Percentiles rank a stretch among this genome's conserved stretches.
Evolutionary conservation across 768 basidiomycete species (phyloP).

Genomic region (Mycena haematopus): DNA sequence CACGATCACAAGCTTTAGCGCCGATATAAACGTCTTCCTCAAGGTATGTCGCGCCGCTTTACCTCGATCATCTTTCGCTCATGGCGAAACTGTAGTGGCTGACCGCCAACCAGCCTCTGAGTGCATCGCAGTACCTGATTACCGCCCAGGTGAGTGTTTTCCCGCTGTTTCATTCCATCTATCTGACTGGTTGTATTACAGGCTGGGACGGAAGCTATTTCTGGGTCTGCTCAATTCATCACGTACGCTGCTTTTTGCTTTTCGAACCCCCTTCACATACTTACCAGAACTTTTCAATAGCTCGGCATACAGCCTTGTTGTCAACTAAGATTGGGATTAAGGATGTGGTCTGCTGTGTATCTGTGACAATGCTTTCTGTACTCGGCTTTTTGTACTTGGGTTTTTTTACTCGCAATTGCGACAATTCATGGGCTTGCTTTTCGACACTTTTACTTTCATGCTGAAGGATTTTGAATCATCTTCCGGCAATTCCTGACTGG

Average conservation of each 20-base stretch:
- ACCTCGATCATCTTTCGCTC: neutral
- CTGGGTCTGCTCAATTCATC: constrained; percentile 58
- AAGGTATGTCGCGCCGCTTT: constrained; percentile 37
- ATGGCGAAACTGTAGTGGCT: constrained; percentile 49
- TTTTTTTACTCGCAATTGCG: no score
- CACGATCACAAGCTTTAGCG: constrained; percentile 55
- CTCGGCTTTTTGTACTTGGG: no score
- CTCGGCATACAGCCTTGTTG: constrained; percentile 50
- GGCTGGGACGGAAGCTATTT: constrained; percentile 69
- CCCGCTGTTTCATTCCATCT: no score
- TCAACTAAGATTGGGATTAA: constrained; percentile 53
- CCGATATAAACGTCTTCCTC: constrained; percentile 60
- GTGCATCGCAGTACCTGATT: constrained; percentile 59
- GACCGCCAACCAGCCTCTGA: constrained; percentile 50
- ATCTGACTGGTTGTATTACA: neutral
- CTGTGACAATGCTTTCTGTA: no score
- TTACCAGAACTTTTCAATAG: constrained; percentile 41
- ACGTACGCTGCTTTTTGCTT: constrained; percentile 46
- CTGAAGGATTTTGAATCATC: no score
- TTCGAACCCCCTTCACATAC: neutral
- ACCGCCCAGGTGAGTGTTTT: constrained; percentile 47
- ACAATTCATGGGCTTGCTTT: no score
- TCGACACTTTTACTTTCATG: no score
- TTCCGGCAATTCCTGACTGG: no score
- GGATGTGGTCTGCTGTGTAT: no score